These are phyloP conservation scores for Dissoconium aciculare DNA, from an alignment of 2,329 filamentous ascomycete species.

Conservation along the genomic window DNA sequence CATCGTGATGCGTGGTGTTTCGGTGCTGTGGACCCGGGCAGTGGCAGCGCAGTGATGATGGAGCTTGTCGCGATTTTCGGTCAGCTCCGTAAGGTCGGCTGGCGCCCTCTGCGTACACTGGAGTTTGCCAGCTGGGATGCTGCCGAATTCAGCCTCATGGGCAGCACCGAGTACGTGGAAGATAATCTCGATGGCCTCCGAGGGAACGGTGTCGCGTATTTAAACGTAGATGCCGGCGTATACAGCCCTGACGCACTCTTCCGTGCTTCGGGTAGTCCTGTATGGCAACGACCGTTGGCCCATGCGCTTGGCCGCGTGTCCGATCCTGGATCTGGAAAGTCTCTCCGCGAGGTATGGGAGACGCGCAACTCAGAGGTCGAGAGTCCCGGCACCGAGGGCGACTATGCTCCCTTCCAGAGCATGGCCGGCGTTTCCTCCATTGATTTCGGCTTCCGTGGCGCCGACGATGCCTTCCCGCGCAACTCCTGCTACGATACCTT, in stretches of 20 bases:
- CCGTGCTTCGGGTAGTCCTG: constrained; percentile 62
- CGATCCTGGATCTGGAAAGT: constrained; percentile 57
- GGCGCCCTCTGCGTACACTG: constrained; percentile 85
- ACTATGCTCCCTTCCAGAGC: constrained; percentile 82
- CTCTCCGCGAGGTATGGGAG: constrained; percentile 66
- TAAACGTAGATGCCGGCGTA: constrained; percentile 80
- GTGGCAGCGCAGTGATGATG: constrained; percentile 79
- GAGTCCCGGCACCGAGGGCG: constrained; percentile 58
- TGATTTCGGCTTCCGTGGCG: constrained; percentile 63
- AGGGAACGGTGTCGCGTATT: constrained; percentile 63
- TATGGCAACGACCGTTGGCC: constrained; percentile 57
- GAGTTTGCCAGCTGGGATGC: constrained; percentile 97
- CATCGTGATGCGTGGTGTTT: constrained; percentile 89
- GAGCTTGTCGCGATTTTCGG: constrained; percentile 79
- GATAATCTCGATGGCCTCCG: constrained; percentile 60
- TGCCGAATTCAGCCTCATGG: constrained; percentile 81
- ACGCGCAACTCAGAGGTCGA: constrained; percentile 45
- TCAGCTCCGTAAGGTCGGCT: constrained; percentile 59
- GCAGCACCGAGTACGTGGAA: constrained; percentile 91
- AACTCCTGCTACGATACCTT: constrained; percentile 84
- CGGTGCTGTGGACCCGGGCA: constrained; percentile 71
- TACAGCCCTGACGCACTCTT: constrained; percentile 50
- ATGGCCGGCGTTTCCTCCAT: constrained; percentile 79
- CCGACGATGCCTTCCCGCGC: constrained; percentile 45
- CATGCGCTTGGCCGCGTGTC: constrained; percentile 59